Conservation (phyloP, 164 flowering plant species). For the Berberis thunbergii region DNA sequence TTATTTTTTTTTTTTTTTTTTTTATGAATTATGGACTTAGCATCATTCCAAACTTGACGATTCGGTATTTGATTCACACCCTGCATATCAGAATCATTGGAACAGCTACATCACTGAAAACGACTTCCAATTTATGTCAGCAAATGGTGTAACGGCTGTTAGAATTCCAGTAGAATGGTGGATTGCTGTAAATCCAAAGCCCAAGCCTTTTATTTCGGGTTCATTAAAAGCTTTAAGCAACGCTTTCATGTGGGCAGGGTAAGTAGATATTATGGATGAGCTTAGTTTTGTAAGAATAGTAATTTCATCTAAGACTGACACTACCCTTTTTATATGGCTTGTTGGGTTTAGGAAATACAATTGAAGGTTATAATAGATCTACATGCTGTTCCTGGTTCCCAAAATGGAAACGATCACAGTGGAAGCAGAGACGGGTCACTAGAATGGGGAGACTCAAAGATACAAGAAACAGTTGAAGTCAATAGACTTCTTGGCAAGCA, state of each 20-base stretch:
- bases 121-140: background rate
- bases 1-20: too few species aligned
- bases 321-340: background rate
- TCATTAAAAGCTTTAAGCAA: background rate
- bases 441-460: conserved; percentile 49
- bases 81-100: background rate
- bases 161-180: background rate
- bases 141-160: background rate
- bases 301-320: background rate
- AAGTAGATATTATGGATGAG: background rate
- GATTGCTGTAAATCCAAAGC: background rate
- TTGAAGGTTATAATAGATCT: conserved; percentile 40
- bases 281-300: background rate
- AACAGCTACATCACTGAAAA: background rate
- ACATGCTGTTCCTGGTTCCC: conserved; percentile 58
- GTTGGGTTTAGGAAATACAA: conserved; percentile 13
- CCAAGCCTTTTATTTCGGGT: background rate
- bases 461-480: conserved; percentile 38
- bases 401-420: conserved; percentile 51
- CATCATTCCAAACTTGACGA: background rate
- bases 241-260: background rate
- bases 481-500: conserved; percentile 45
- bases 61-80: background rate
- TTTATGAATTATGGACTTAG: background rate
- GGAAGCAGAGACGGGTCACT: conserved; percentile 42